Evolutionary conservation across 1,139 yeast genomes (phyloP), one percentile per base, ranked within the genome.

Genomic region (Zygosaccharomyces pseudobailii): DNA sequence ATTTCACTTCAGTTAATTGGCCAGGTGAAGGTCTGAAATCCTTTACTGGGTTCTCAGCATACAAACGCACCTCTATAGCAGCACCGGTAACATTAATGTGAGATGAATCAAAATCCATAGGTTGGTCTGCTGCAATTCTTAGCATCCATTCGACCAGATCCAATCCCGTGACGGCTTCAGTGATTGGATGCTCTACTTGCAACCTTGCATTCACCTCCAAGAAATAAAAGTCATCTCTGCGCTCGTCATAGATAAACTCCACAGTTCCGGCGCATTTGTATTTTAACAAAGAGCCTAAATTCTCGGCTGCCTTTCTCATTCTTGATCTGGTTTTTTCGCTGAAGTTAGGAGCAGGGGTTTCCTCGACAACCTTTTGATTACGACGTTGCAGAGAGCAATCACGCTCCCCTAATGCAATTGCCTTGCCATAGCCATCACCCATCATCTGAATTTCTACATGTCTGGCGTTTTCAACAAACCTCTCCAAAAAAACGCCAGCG

Each of bases 61-160:
- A 92, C 47, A 92, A 74, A 66, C 98, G 80, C 24, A 96, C 97
- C 69, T 92, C 98, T 88, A 92, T 90, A 0, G 97, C 80, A 3
- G 94, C 95, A 54, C 97, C 97, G 48, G 79, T 75, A 32, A 84
- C 81, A 13, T 68, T 70, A 43, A 86, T 74, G 33, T 72, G 71
- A 56, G 78, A 80, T 34, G 69, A 63, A 25, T 56, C 63, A 58
- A 87, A 85, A 61, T 83, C 87, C 5, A 96, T 95, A 5, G 97
- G 84, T 56, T 77, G 76, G 62, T 87, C 90, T 33, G 95, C 96
- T 33, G 97, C 97, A 66, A 90, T 84, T 58, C 75, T 74, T 55
- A 92, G 72, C 97, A 92, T 90, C 96, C 96, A 87, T 69, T 92
- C 97, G 23, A 92, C 97, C 56, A 92, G 75, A 67, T 92, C 98